phyloP scores from a whole-genome alignment of 148 eudicot genomes.

The Euryodendron excelsum region DNA sequence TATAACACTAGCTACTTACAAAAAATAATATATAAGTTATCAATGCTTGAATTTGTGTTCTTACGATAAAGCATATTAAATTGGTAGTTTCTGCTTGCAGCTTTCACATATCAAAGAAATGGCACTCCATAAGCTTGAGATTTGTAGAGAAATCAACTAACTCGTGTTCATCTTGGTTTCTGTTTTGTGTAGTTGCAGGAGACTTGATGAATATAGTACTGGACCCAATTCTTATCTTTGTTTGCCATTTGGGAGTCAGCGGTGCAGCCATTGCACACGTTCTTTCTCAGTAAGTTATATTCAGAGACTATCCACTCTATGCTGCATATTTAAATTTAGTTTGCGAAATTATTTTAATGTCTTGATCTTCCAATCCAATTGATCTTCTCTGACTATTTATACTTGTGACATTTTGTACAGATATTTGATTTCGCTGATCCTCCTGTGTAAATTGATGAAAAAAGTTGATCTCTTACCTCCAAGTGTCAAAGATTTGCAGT shows the following conservation, averaged over 20 bases:
- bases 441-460: slow-evolving; percentile 60
- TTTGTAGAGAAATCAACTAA: neutral
- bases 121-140: neutral
- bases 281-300: slow-evolving; percentile 73
- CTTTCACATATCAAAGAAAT: neutral
- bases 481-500: slow-evolving; percentile 60
- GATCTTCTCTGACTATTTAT: neutral
- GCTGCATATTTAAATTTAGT: neutral
- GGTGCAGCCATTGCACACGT: slow-evolving; percentile 99
- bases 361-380: neutral
- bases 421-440: slow-evolving; percentile 72
- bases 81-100: too few relatives aligned
- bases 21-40: too few relatives aligned
- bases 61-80: too few relatives aligned
- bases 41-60: neutral
- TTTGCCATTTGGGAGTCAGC: slow-evolving; percentile 64
- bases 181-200: slow-evolving; percentile 57
- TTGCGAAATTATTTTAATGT: neutral
- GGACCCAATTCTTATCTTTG: slow-evolving; percentile 85
- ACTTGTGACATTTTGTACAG: slow-evolving; percentile 26
- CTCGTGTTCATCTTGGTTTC: neutral
- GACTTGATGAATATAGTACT: slow-evolving; percentile 74
- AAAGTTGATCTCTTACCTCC: slow-evolving; percentile 81
- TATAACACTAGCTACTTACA: too few relatives aligned
- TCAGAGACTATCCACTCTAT: neutral